A percentile compares a stretch with the other conserved stretches of the same genome.
phyloP scores from a whole-genome alignment of 768 basidiomycete species.

The Baorangia bicolor region DNA sequence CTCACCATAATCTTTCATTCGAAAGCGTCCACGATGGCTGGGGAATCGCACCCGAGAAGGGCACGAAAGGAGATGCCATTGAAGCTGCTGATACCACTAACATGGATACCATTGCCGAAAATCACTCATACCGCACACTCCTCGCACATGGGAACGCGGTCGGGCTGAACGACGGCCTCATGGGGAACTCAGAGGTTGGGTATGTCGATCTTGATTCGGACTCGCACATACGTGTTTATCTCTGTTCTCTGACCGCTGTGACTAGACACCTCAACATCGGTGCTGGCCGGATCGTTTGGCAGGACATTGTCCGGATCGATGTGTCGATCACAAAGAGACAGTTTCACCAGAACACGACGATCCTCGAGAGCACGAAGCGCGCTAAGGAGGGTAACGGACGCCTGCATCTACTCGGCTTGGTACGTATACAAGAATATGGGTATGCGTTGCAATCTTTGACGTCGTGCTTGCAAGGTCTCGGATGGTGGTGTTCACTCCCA shows the following conservation, averaged over 20 bases:
- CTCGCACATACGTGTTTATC: background rate
- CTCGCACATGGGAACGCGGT: conserved; percentile 90
- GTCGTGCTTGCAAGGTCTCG: conserved; percentile 57
- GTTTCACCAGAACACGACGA: conserved; percentile 76
- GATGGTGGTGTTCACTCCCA: conserved; percentile 98
- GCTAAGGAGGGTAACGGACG: conserved; percentile 84
- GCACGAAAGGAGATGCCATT: conserved; percentile 86
- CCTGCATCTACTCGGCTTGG: conserved; percentile 85
- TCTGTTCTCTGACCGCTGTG: background rate
- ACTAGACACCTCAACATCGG: conserved; percentile 92
- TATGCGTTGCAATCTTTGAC: conserved; percentile 3
- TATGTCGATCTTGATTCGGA: conserved; percentile 38
- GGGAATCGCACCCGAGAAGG: conserved; percentile 71
- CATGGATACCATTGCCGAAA: conserved; percentile 85
- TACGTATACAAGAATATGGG: conserved; percentile 35
- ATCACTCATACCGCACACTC: conserved; percentile 70
- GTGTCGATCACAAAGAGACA: conserved; percentile 85
- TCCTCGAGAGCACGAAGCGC: conserved; percentile 68
- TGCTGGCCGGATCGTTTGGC: conserved; percentile 94
- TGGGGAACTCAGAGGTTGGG: conserved; percentile 99
- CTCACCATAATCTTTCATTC: background rate
- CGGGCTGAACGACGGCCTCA: conserved; percentile 88
- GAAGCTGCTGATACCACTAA: conserved; percentile 78
- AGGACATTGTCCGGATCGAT: conserved; percentile 95
- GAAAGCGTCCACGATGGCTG: conserved; percentile 93